Conservation (phyloP, 352 stramenopile species). For the Elongisporangium undulatum region DNA sequence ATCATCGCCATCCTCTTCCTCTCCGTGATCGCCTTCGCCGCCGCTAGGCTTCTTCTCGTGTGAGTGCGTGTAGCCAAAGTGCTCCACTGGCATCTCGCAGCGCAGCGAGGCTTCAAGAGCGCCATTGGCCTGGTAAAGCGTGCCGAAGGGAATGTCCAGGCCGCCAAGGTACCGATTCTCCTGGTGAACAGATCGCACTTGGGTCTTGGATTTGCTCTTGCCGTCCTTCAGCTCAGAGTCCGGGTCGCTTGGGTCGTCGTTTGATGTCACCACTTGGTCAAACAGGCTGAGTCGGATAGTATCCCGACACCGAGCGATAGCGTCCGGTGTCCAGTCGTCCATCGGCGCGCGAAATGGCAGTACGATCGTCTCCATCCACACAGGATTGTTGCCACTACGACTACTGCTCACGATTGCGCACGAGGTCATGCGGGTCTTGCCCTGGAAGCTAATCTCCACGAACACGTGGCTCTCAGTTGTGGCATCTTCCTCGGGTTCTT, state of each 20-base stretch:
- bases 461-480: conserved; percentile 49
- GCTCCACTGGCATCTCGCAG: conserved; percentile 76
- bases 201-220: conserved; percentile 21
- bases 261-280: conserved; percentile 66
- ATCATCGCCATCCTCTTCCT: conserved; percentile 24
- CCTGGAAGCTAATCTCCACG: conserved; percentile 84
- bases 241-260: not conserved
- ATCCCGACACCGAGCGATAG: conserved; percentile 68
- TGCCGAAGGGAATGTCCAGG: conserved; percentile 86
- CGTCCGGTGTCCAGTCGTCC: conserved; percentile 76
- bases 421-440: conserved; percentile 62
- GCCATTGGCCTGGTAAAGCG: conserved; percentile 74
- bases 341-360: conserved; percentile 83
- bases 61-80: conserved; percentile 78
- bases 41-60: not conserved
- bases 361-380: conserved; percentile 92
- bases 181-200: conserved; percentile 42
- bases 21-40: conserved; percentile 16
- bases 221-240: conserved; percentile 4
- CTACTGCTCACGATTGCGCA: conserved; percentile 27
- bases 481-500: not conserved
- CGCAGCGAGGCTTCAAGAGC: conserved; percentile 77
- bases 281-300: conserved; percentile 85
- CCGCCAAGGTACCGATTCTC: conserved; percentile 85
- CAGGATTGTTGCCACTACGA: conserved; percentile 32